Conservation (phyloP, 2,329 filamentous ascomycete genomes). For the Ophiostoma ips region DNA sequence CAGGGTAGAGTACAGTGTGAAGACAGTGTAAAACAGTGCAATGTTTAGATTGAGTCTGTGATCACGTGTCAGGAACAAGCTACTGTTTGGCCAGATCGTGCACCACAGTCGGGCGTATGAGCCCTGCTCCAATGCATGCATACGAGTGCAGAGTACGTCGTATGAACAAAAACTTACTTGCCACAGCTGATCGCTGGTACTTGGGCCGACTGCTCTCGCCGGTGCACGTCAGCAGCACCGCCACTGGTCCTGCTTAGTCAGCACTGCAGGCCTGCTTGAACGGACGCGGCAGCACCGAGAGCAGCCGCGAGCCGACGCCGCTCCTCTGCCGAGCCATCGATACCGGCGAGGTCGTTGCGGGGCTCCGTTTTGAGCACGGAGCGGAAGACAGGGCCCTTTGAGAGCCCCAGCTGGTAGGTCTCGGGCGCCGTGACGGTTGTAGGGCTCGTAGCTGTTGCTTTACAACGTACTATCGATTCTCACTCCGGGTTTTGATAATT, state of each 20-base stretch:
- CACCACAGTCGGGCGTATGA: too few relatives aligned
- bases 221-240: conserved; percentile 26
- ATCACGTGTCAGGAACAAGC: too few relatives aligned
- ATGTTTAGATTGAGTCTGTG: too few relatives aligned
- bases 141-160: too few relatives aligned
- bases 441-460: not conserved
- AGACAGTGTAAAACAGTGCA: too few relatives aligned
- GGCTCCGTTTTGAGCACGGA: not conserved
- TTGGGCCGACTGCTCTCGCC: conserved; percentile 24
- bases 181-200: conserved; percentile 29
- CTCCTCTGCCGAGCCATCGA: not conserved
- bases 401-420: not conserved
- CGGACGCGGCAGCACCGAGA: not conserved
- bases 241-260: too few relatives aligned
- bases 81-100: too few relatives aligned
- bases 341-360: not conserved
- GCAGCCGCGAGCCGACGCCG: not conserved
- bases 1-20: too few relatives aligned
- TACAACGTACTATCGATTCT: not conserved
- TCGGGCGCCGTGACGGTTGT: not conserved
- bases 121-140: too few relatives aligned
- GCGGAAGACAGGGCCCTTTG: not conserved
- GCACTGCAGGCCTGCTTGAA: conserved; percentile 11
- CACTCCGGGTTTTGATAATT: too few relatives aligned
- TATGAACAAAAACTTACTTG: not conserved